Evolutionary conservation across 805 yeast species (phyloP), one percentile per base, ranked within the genome.

Genomic region (Schwanniomyces vanrijiae): DNA sequence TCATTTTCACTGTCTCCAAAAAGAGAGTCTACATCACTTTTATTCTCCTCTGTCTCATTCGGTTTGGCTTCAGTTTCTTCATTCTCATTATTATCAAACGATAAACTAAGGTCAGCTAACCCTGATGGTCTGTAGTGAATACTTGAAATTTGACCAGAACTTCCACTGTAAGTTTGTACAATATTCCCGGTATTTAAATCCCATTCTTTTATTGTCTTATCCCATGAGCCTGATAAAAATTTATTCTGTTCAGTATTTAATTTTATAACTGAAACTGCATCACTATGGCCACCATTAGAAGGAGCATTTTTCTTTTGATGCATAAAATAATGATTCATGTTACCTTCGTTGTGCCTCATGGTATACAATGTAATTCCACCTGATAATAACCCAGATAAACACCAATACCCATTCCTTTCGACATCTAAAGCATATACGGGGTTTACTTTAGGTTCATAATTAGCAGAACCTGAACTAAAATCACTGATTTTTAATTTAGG

Each of bases 331-430:
- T 90, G 91, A 38, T 85, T 86, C 4, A 88, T 81, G 11, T 76
- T 62, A 4, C 98, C 98, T 64, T 92, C 97, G 59, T 77, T 81
- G 55, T 88, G 84, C 44, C 96, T 73, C 55, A 89, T 80, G 1
- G 96, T 83, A 63, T 90, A 96, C 48, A 94, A 62, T 1, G 90
- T 76, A 26, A 94, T 88, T 1, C 97, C 97, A 22, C 99, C 99
- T 26, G 82, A 77, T 35, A 79, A 73, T 19, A 90, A 75, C 0
- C 99, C 99, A 29, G 92, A 78, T 14, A 91, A 62, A 39, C 94
- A 71, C 94, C 97, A 94, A 37, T 83, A 71, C 3, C 94, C 88
- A 55, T 88, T 88, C 19, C 82, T 75, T 55, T 94, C 96, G 1
- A 81, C 95, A 11, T 88, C 96, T 53, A 94, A 62, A 0, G 97